These are phyloP conservation scores for Cystobasidium slooffiae DNA, from an alignment of 1,284 basidiomycete genomes.

Conservation along the genomic window DNA sequence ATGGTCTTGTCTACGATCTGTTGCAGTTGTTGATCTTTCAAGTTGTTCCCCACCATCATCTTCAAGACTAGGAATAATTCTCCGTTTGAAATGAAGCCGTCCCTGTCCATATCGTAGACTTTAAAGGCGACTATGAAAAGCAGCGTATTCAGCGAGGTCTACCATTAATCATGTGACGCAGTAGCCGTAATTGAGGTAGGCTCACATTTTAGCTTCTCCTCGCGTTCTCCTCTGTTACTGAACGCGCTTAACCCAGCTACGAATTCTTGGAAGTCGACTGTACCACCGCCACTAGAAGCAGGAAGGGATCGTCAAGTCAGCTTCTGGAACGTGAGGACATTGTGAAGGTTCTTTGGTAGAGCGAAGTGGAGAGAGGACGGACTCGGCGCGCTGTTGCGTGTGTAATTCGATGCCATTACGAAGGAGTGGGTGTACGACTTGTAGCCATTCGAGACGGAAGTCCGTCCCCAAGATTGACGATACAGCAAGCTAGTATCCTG, in stretches of 20 bases:
- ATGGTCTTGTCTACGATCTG: slow-evolving; percentile 99
- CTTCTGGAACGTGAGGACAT: not conserved
- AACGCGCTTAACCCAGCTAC: slow-evolving; percentile 97
- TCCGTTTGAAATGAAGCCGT: slow-evolving; percentile 97
- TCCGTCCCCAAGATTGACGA: too few relatives aligned
- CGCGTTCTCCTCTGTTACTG: slow-evolving; percentile 89
- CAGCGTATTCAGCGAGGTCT: not conserved
- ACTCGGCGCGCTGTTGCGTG: too few relatives aligned
- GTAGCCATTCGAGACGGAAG: too few relatives aligned
- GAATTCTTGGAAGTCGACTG: slow-evolving; percentile 99
- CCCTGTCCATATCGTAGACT: slow-evolving; percentile 97
- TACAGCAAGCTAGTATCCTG: too few relatives aligned
- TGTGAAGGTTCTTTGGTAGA: not conserved
- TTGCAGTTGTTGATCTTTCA: slow-evolving; percentile 99
- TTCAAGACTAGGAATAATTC: slow-evolving; percentile 97
- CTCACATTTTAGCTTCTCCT: slow-evolving; percentile 94
- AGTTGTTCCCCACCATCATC: slow-evolving; percentile 99
- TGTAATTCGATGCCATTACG: too few relatives aligned
- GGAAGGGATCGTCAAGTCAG: not conserved
- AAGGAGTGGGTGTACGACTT: too few relatives aligned
- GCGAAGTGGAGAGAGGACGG: too few relatives aligned
- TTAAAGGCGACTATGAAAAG: slow-evolving; percentile 84
- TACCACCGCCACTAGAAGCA: slow-evolving; percentile 80
- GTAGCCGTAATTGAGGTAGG: too few relatives aligned
- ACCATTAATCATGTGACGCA: too few relatives aligned